Conservation (phyloP, 129 eudicot species). For the Saposhnikovia divaricata region DNA sequence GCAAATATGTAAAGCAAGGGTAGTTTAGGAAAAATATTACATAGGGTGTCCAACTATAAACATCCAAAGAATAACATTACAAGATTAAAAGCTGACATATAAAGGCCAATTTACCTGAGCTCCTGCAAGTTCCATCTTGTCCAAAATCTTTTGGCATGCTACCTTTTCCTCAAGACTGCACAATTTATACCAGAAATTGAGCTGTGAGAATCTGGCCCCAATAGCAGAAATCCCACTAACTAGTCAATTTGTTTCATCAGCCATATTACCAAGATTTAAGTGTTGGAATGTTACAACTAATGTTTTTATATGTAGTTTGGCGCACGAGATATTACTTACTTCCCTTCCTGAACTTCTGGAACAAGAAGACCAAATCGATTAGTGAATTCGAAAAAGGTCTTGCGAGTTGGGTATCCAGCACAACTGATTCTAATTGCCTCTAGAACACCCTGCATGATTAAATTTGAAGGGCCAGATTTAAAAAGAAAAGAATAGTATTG, state of each 20-base stretch:
- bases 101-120: slow-evolving; percentile 55
- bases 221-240: too few relatives aligned
- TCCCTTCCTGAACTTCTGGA: slow-evolving; percentile 46
- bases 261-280: background rate
- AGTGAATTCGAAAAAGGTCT: slow-evolving; percentile 56
- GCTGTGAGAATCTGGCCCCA: slow-evolving; percentile 11
- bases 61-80: background rate
- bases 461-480: background rate
- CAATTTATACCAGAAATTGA: slow-evolving; percentile 7
- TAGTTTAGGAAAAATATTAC: too few relatives aligned
- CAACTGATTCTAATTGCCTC: slow-evolving; percentile 95
- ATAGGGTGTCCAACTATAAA: too few relatives aligned
- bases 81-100: background rate
- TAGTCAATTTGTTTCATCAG: background rate
- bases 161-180: slow-evolving; percentile 55
- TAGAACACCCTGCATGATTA: slow-evolving; percentile 72
- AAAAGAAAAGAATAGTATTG: background rate
- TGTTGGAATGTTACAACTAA: background rate
- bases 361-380: slow-evolving; percentile 67
- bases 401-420: slow-evolving; percentile 94
- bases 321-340: slow-evolving; percentile 42
- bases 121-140: slow-evolving; percentile 59
- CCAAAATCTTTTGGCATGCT: slow-evolving; percentile 78
- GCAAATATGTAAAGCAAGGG: too few relatives aligned
- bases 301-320: background rate